phyloP scores from a whole-genome alignment of 306 rosid species.

The Medicago lupulina region DNA sequence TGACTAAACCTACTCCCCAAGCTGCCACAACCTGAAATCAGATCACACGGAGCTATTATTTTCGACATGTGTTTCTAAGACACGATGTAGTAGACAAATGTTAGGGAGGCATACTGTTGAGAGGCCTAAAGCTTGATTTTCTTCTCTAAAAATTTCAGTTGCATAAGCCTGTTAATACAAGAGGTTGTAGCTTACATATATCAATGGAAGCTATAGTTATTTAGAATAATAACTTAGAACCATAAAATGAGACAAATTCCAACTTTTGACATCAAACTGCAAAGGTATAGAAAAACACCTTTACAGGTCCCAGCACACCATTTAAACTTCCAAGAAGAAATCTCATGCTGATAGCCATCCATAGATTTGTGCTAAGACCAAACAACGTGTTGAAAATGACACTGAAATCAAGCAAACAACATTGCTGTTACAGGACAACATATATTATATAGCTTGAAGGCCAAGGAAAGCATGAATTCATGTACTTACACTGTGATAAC shows the following conservation, averaged over 20 bases:
- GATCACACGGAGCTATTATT: no score
- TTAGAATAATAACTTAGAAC: not conserved
- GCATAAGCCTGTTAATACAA: slow-evolving; percentile 70
- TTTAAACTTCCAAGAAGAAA: slow-evolving; percentile 85
- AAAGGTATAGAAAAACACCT: slow-evolving; percentile 50
- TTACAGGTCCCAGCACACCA: slow-evolving; percentile 84
- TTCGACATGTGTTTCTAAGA: no score
- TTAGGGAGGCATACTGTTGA: slow-evolving; percentile 63
- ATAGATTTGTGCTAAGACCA: slow-evolving; percentile 81
- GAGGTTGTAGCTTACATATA: not conserved
- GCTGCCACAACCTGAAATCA: slow-evolving; percentile 3
- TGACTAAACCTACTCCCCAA: slow-evolving; percentile 23
- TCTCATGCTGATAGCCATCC: slow-evolving; percentile 80
- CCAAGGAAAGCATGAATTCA: slow-evolving; percentile 10
- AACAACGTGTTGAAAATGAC: slow-evolving; percentile 77
- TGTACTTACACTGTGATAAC: not conserved
- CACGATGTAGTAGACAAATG: not conserved
- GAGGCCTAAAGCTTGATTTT: slow-evolving; percentile 77
- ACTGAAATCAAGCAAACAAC: slow-evolving; percentile 48
- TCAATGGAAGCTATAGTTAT: not conserved
- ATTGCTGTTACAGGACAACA: not conserved
- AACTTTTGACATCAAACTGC: not conserved
- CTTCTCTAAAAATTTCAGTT: slow-evolving; percentile 66
- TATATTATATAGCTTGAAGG: not conserved
- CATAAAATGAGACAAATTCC: not conserved